Evolutionary conservation across 2,329 filamentous ascomycete genomes (phyloP).

Genomic region (Colletotrichum spinosum): DNA sequence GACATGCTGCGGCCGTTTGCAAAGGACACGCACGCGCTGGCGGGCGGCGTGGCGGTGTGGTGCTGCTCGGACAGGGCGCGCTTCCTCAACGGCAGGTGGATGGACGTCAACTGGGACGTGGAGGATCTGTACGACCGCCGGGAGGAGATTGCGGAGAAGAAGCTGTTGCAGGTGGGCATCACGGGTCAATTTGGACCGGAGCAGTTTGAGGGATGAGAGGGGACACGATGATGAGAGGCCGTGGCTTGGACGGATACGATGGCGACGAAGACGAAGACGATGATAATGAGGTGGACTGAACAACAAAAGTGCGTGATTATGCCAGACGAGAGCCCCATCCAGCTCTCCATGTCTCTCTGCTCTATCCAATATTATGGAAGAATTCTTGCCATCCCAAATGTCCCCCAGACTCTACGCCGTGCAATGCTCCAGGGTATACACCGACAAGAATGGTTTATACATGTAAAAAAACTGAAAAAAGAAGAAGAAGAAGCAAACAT

Average conservation of each 20-base stretch:
- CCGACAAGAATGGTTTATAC: slow-evolving; percentile 34
- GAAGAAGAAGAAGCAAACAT: no score
- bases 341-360: slow-evolving; percentile 10
- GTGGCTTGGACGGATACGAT: no score
- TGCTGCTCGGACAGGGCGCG: slow-evolving; percentile 44
- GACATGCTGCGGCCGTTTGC: slow-evolving; percentile 42
- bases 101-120: slow-evolving; percentile 51
- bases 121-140: slow-evolving; percentile 42
- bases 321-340: slow-evolving; percentile 10
- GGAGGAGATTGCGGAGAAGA: slow-evolving; percentile 19
- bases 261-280: no score
- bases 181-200: slow-evolving; percentile 14
- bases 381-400: slow-evolving; percentile 25
- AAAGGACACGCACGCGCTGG: slow-evolving; percentile 44
- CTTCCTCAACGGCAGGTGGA: slow-evolving; percentile 47
- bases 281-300: background rate
- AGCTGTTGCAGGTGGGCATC: slow-evolving; percentile 22
- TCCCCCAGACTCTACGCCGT: slow-evolving; percentile 15
- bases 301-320: slow-evolving; percentile 12
- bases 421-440: slow-evolving; percentile 37
- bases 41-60: slow-evolving; percentile 44
- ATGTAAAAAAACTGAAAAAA: slow-evolving; percentile 8
- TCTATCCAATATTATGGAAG: no score
- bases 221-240: no score
- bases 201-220: slow-evolving; percentile 17